A percentile compares a stretch with the other conserved stretches of the same genome.
Conservation (phyloP, 2,329 filamentous ascomycete genomes). For the Cladosporium phlei region DNA sequence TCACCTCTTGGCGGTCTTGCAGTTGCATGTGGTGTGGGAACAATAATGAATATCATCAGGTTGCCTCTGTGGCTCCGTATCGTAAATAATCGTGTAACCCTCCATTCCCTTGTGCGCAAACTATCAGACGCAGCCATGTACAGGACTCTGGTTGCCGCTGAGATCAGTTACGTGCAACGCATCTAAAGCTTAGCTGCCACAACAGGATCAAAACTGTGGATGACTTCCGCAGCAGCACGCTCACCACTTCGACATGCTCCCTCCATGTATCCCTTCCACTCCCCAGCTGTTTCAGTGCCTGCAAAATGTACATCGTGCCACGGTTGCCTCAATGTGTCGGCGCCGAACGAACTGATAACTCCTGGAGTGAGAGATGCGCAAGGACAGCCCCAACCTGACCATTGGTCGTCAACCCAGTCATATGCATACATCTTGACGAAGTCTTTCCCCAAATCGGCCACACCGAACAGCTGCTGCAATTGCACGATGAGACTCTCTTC, state of each 20-base stretch:
- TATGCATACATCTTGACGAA: constrained; percentile 28
- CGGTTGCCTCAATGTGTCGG: constrained; percentile 20
- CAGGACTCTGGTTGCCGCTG: too few species aligned
- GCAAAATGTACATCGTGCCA: constrained; percentile 48
- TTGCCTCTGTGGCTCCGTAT: too few species aligned
- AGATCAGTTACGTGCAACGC: too few species aligned
- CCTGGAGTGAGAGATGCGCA: constrained; percentile 25
- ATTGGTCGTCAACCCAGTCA: constrained; percentile 29
- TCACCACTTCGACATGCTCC: constrained; percentile 50
- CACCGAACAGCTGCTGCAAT: constrained; percentile 29
- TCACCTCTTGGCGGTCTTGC: too few species aligned
- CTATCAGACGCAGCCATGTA: too few species aligned
- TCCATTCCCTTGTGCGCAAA: too few species aligned
- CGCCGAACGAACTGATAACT: constrained; percentile 20
- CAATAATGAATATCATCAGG: too few species aligned
- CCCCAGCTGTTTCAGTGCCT: constrained; percentile 49
- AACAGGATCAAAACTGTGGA: too few species aligned
- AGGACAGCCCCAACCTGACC: constrained; percentile 29
- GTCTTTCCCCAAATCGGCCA: constrained; percentile 18
- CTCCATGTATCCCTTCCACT: constrained; percentile 58
- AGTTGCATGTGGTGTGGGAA: too few species aligned
- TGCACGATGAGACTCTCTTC: constrained; percentile 33
- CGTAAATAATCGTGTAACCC: too few species aligned
- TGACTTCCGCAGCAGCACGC: constrained; percentile 46
- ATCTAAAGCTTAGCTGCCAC: too few species aligned